These are phyloP conservation scores for Oldenlandia corymbosa DNA, from an alignment of 257 asterid species.

Conservation along the genomic window DNA sequence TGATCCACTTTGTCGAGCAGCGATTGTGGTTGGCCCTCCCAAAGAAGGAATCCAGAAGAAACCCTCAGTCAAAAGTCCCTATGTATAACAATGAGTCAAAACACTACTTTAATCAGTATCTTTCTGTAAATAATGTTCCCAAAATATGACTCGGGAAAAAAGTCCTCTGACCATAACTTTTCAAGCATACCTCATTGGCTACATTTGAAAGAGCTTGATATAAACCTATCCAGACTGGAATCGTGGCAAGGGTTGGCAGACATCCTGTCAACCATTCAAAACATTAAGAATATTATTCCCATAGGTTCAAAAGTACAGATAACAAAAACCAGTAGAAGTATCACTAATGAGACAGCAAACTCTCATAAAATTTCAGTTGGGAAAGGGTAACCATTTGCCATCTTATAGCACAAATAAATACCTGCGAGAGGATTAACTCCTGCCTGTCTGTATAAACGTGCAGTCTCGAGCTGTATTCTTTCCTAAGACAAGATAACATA, in stretches of 20 bases:
- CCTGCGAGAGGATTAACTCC: constrained; percentile 99
- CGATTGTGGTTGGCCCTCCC: constrained; percentile 99
- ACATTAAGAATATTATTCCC: background rate
- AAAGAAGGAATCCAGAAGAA: constrained; percentile 99
- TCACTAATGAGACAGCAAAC: background rate
- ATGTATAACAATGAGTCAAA: constrained; percentile 17
- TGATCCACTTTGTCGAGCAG: constrained; percentile 97
- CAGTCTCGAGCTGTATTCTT: constrained; percentile 98
- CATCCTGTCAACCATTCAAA: constrained; percentile 57
- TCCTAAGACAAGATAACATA: constrained; percentile 40
- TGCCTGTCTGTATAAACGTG: constrained; percentile 85
- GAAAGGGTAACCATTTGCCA: constrained; percentile 1
- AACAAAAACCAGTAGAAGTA: background rate
- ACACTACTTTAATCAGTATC: background rate
- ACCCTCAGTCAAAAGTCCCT: constrained; percentile 98
- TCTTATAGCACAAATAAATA: constrained; percentile 24
- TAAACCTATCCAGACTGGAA: constrained; percentile 97
- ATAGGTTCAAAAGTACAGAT: background rate
- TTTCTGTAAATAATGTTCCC: background rate
- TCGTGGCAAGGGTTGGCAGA: constrained; percentile 96
- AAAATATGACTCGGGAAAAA: background rate
- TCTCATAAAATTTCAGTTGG: background rate
- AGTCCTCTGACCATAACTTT: constrained; percentile 9
- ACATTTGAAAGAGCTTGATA: constrained; percentile 99
- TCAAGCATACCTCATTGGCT: constrained; percentile 85